Evolutionary conservation across 1,139 yeast species (phyloP), one percentile per base, ranked within the genome.

Genomic region (Yamadazyma dushanensis): DNA sequence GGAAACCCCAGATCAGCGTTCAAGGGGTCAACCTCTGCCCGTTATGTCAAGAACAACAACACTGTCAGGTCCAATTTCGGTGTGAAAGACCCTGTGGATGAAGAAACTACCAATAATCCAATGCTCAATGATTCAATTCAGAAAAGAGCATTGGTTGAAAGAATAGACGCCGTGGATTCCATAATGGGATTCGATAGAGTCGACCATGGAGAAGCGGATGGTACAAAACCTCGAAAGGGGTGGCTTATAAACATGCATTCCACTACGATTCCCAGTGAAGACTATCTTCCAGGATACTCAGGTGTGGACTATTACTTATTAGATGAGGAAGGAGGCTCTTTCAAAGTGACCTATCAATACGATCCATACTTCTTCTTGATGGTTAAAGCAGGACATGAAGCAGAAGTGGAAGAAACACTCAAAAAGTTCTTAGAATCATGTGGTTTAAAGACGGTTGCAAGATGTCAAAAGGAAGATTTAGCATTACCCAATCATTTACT

Each of bases 311-410:
- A 85, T 59, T 94, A 94, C 57, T 94, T 94, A 49, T 63, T 94
- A n/a, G 97, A 92, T 56, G 96, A 88, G 52, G 97, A 90, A 61
- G 99, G 99, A 29, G 98, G 97, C 3, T 80, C 87, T 25, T 94
- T 94, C 67, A 92, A 90, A 56, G 82, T 90, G 3, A 84, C 96
- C 0, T 61, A 86, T 14, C 83, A 77, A 42, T 87, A 77, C 55
- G 92, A 88, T 53, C 98, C 99, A 0, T 94, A 94, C 57, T 86
- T 94, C 54, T 76, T 83, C 37, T 63, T 94, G n/a, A 73, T 80
- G 7, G 79, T 89, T 44, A 66, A 76, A 22, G 76, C 77, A 3
- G 83, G 80, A 0, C 71, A 70, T 35, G 96, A 86, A 46, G 70
- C 81, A 1, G 97, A 87, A 49, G 89, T 89, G 6, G 98, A 92